Base-by-base conservation (phyloP, 306 rosid genomes). In the Hippophae tibetana region DNA sequence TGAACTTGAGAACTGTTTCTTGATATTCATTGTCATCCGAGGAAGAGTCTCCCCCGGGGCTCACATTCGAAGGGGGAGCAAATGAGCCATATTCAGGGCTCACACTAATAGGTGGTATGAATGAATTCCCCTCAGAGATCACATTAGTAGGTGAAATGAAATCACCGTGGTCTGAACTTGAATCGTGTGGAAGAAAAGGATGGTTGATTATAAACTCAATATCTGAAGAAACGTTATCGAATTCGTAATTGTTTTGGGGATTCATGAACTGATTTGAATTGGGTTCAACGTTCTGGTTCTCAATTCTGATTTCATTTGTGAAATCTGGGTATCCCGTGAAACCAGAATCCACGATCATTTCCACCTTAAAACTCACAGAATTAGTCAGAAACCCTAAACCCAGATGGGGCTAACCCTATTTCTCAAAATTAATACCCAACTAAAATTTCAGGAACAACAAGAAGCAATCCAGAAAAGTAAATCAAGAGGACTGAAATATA, bases 1-100 rank as follows among this genome's bases (percentile, higher is more conserved):
- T 81, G 76, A 48, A 92, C 68, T 85, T 83, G 54, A 80, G 79
- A 44, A 78, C 77, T 0, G 84, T 71, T 66, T 81, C 89, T 14
- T 84, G 76, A 57, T 76, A 69, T 7, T 83, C 89, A 55, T 4
- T 70, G 49, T 79, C 89, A 61, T 81, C 90, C 1, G 58, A 13
- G 62, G 76, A 68, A 13, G 78, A 58, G 14, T 79, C 83, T 47
- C 56, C 77, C 10, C 57, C 66, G 0, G 84, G 69, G 61, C 57
- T 65, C 31, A 66, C 13, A 42, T 53, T 64, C 46, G 67, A 26
- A 56, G 76, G 68, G 8, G 70, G 66, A 43, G 59, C 25, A 52
- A 49, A 9, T 47, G 69, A 56, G 10, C 47, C 52, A 13, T 26
- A 57, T 42, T 56, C 55, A 0, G 74, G 45, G 40, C 71, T 60